These are phyloP conservation scores for Mentha longifolia DNA, from an alignment of 257 asterid genomes.

Conservation along the genomic window DNA sequence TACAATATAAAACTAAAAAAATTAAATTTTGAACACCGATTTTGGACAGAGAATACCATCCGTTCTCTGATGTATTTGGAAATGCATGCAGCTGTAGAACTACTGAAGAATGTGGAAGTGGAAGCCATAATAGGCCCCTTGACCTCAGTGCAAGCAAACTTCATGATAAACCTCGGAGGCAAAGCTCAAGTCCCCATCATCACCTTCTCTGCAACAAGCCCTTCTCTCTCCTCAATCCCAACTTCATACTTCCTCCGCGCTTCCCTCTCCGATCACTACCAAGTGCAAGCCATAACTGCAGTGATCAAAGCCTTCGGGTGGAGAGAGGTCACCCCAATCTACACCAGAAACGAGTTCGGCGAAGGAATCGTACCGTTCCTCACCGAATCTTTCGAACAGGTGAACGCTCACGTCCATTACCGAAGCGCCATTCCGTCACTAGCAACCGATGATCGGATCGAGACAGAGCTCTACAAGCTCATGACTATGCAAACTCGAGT, in stretches of 20 bases:
- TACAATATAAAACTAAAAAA: too few species aligned
- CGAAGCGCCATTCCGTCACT: conserved; percentile 38
- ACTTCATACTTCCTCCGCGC: conserved; percentile 45
- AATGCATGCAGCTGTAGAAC: conserved; percentile 43
- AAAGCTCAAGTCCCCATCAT: conserved; percentile 48
- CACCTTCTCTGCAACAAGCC: conserved; percentile 56
- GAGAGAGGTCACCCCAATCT: conserved; percentile 43
- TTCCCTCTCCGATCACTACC: conserved; percentile 41
- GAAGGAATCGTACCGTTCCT: conserved; percentile 45
- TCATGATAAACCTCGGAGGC: conserved; percentile 43
- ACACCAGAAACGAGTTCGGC: conserved; percentile 41
- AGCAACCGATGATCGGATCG: conserved; percentile 44
- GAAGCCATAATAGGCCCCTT: conserved; percentile 54
- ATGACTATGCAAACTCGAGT: conserved; percentile 53
- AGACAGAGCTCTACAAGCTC: conserved; percentile 43
- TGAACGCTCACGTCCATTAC: conserved; percentile 38
- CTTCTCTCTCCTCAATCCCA: conserved; percentile 41
- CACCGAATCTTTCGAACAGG: conserved; percentile 39
- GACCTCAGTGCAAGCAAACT: conserved; percentile 46
- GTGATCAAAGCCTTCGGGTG: conserved; percentile 46
- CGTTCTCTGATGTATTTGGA: not conserved
- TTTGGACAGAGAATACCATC: too few species aligned
- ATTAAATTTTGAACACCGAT: too few species aligned
- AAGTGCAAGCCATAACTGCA: conserved; percentile 42
- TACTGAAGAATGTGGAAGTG: conserved; percentile 48